Evolutionary conservation across 192 early-diverging fungal genomes (phyloP).

Genomic region (Spinellus fusiger): DNA sequence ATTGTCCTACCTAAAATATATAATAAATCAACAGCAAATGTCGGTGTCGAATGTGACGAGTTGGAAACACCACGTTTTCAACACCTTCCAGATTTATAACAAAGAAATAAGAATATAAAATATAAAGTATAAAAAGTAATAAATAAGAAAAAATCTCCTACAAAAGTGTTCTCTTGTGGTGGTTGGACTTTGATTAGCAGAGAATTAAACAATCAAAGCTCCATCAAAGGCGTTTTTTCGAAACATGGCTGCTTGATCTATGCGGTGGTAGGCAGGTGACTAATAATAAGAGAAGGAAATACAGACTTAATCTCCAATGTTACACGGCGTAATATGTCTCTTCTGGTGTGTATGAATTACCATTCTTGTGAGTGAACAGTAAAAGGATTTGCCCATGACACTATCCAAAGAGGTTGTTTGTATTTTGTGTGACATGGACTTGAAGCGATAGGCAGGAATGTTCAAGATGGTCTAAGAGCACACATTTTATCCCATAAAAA

Average conservation of each 20-base stretch:
- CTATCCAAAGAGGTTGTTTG: conserved; percentile 9
- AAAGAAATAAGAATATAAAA: too few relatives aligned
- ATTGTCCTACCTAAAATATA: not conserved
- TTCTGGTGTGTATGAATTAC: not conserved
- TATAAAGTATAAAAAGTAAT: too few relatives aligned
- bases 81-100: not conserved
- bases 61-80: not conserved
- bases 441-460: conserved; percentile 1
- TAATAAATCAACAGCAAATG: not conserved
- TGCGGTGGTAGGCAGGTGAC: not conserved
- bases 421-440: conserved; percentile 6
- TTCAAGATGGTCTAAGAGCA: not conserved
- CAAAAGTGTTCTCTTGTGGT: too few relatives aligned
- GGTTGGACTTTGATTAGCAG: too few relatives aligned
- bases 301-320: not conserved
- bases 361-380: conserved; percentile 9
- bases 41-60: not conserved
- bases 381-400: conserved; percentile 6
- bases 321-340: not conserved
- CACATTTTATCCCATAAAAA: too few relatives aligned
- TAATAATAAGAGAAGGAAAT: not conserved
- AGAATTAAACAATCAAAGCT: not conserved
- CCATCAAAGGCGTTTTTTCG: not conserved
- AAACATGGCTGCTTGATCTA: not conserved
- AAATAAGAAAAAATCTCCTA: too few relatives aligned